phyloP scores from a whole-genome alignment of 306 rosid genomes.

The Cajanus cajan region DNA sequence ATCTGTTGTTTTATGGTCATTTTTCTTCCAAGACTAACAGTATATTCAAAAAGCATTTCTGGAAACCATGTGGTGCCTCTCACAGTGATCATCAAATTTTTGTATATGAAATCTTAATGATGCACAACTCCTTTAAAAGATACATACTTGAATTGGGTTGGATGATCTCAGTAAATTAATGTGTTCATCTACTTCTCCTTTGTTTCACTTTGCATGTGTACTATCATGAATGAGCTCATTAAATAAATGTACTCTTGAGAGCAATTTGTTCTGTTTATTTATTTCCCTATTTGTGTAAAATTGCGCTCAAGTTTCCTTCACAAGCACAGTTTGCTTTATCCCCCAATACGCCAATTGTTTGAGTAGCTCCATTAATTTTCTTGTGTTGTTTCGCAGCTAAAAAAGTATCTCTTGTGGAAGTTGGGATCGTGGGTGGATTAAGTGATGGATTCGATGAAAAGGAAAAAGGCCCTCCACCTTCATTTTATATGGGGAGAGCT shows the following conservation, averaged over 20 bases:
- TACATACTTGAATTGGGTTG: neutral
- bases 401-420: slow-evolving; percentile 70
- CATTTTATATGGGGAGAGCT: slow-evolving; percentile 88
- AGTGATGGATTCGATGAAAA: slow-evolving; percentile 70
- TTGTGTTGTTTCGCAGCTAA: slow-evolving; percentile 64
- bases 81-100: neutral
- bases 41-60: neutral
- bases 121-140: neutral
- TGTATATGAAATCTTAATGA: neutral
- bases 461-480: slow-evolving; percentile 71
- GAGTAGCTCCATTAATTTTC: slow-evolving; percentile 17
- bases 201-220: neutral
- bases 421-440: slow-evolving; percentile 85
- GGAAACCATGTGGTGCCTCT: neutral
- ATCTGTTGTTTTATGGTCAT: neutral
- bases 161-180: neutral
- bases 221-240: neutral
- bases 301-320: neutral
- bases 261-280: neutral
- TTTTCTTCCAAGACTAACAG: slow-evolving; percentile 7
- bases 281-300: neutral
- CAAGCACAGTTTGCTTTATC: neutral
- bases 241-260: neutral
- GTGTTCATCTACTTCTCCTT: neutral
- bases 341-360: neutral